phyloP scores from a whole-genome alignment of 345 rosid genomes.

The Abelmoschus esculentus region DNA sequence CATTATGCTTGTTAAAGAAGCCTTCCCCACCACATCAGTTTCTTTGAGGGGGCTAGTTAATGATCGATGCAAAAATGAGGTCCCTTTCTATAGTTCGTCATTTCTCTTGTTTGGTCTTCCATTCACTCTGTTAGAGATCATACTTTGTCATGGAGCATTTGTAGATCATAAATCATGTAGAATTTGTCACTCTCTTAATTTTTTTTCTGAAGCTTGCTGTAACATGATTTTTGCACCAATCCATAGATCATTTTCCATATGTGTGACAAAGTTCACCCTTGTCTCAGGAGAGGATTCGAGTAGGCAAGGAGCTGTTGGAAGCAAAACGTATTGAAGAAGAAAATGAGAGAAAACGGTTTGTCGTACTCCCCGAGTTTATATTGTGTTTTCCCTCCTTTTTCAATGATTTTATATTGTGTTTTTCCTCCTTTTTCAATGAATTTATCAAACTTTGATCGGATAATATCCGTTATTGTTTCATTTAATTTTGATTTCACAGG shows the following conservation, averaged over 20 bases:
- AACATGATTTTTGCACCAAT: background rate
- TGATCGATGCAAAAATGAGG: background rate
- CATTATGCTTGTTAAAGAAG: background rate
- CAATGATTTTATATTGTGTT: constrained; percentile 5
- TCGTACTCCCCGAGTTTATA: constrained; percentile 4
- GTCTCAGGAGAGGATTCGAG: constrained; percentile 82
- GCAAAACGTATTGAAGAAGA: constrained; percentile 94
- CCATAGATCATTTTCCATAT: background rate
- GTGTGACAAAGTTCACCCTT: background rate
- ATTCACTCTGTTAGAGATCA: background rate
- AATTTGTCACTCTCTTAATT: background rate
- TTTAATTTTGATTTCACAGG: constrained; percentile 29
- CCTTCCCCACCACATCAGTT: too few relatives aligned
- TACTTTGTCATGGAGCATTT: background rate
- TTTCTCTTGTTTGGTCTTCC: background rate
- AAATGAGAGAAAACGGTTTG: constrained; percentile 42
- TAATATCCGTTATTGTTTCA: background rate
- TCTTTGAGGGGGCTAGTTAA: background rate
- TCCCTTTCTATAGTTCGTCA: background rate
- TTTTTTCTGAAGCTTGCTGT: background rate
- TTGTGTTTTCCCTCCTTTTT: background rate
- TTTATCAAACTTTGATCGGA: background rate
- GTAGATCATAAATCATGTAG: background rate
- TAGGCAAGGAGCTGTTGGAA: constrained; percentile 93
- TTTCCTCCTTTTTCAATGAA: background rate